Conservation (phyloP, 768 basidiomycete species). For the Russula earlei region DNA sequence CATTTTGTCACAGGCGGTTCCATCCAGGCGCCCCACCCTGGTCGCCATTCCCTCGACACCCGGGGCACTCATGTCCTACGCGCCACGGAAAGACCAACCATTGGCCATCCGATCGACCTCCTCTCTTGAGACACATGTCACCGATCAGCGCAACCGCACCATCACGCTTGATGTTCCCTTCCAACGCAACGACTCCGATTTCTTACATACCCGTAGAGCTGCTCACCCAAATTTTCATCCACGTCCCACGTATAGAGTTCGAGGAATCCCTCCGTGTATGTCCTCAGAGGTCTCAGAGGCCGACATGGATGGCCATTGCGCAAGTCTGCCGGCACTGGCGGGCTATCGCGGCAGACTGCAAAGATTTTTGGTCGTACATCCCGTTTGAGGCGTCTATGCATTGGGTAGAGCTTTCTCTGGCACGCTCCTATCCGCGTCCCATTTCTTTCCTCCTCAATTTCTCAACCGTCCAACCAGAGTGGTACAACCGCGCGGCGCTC, state of each 20-base stretch:
- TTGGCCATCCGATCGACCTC: no score
- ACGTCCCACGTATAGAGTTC: constrained; percentile 6
- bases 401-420: not conserved
- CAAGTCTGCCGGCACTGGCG: constrained; percentile 5
- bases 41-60: no score
- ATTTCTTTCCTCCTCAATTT: constrained; percentile 1
- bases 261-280: not conserved
- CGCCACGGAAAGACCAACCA: no score
- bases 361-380: constrained; percentile 8
- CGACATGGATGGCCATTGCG: not conserved
- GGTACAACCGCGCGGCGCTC: not conserved
- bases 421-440: not conserved
- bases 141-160: not conserved
- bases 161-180: not conserved
- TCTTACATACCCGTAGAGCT: constrained; percentile 2
- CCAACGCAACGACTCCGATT: not conserved
- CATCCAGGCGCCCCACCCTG: no score
- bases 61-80: not conserved
- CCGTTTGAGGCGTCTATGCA: not conserved
- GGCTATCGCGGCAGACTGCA: not conserved
- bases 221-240: constrained; percentile 6
- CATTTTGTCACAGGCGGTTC: no score
- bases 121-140: no score
- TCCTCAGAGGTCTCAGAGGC: not conserved
- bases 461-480: not conserved